Evolutionary conservation across 176 grass and related monocot species (phyloP).

Genomic region (Calamus simplicifolius): DNA sequence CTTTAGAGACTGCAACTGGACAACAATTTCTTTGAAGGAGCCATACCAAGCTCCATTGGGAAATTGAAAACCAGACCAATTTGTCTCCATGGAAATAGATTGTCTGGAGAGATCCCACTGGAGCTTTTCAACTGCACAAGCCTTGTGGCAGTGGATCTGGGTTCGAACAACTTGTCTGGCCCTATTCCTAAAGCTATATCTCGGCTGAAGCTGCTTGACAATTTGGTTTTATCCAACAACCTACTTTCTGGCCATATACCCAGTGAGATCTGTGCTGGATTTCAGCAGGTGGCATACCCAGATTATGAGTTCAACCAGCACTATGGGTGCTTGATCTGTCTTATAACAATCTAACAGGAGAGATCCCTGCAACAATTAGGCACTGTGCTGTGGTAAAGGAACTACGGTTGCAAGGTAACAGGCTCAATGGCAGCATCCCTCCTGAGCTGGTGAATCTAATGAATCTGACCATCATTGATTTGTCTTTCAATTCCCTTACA

Average conservation of each 20-base stretch:
- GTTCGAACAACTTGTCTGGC: conserved; percentile 65
- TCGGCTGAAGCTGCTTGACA: conserved; percentile 63
- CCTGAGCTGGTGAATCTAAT: conserved; percentile 55
- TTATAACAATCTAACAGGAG: conserved; percentile 59
- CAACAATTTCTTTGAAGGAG: conserved; percentile 66
- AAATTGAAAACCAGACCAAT: conserved; percentile 69
- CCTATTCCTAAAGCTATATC: conserved; percentile 66
- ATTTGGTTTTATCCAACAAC: conserved; percentile 79
- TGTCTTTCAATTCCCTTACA: conserved; percentile 61
- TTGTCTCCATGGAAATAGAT: conserved; percentile 61
- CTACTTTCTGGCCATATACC: conserved; percentile 69
- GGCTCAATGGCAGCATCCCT: conserved; percentile 70
- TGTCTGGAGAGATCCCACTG: conserved; percentile 70
- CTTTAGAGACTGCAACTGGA: conserved; percentile 74
- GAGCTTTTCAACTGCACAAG: conserved; percentile 80
- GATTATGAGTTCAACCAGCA: conserved; percentile 94
- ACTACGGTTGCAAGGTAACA: conserved; percentile 71
- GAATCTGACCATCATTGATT: conserved; percentile 65
- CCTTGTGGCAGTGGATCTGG: conserved; percentile 71
- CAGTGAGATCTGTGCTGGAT: conserved; percentile 61
- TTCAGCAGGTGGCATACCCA: conserved; percentile 51
- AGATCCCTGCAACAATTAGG: conserved; percentile 61
- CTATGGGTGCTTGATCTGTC: conserved; percentile 89
- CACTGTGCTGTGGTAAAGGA: conserved; percentile 55
- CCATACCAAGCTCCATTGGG: conserved; percentile 54